Conservation (phyloP, 768 basidiomycete genomes). For the Gymnopilus dilepis region DNA sequence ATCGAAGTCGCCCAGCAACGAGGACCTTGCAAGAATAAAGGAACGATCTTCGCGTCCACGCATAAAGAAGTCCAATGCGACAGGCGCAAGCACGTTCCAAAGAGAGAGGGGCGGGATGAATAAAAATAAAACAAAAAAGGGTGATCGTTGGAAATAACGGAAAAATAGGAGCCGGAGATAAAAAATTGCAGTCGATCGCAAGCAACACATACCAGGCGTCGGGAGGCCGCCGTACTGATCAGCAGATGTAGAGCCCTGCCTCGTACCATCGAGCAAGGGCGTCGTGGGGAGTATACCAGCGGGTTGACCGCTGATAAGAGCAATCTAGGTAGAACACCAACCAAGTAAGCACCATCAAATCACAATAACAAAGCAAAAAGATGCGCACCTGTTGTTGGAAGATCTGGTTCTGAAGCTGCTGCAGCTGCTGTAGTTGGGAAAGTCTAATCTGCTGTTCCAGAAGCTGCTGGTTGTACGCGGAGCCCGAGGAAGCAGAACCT, state of each 20-base stretch:
- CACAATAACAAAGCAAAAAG: slow-evolving; percentile 7
- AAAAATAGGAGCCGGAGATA: neutral
- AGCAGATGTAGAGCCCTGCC: slow-evolving; percentile 36
- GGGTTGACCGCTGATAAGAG: slow-evolving; percentile 63
- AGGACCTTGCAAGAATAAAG: too few species aligned
- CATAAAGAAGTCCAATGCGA: too few species aligned
- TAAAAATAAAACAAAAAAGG: neutral
- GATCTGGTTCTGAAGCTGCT: slow-evolving; percentile 82
- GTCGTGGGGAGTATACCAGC: slow-evolving; percentile 40
- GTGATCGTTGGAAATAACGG: neutral
- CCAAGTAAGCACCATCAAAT: slow-evolving; percentile 15
- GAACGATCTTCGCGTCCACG: too few species aligned
- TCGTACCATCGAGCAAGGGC: slow-evolving; percentile 31
- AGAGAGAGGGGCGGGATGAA: too few species aligned
- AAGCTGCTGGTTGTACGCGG: slow-evolving; percentile 41
- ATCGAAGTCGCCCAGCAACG: too few species aligned
- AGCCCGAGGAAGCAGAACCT: neutral
- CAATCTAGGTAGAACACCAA: slow-evolving; percentile 51
- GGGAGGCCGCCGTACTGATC: slow-evolving; percentile 45
- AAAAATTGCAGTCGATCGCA: neutral
- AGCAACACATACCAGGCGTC: slow-evolving; percentile 34
- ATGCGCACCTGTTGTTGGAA: slow-evolving; percentile 84
- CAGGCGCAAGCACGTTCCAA: too few species aligned
- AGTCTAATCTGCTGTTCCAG: slow-evolving; percentile 82
- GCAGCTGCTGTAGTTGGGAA: slow-evolving; percentile 76